phyloP scores from a whole-genome alignment of 176 grass and related monocot genomes.

The Saccharum spontaneum region DNA sequence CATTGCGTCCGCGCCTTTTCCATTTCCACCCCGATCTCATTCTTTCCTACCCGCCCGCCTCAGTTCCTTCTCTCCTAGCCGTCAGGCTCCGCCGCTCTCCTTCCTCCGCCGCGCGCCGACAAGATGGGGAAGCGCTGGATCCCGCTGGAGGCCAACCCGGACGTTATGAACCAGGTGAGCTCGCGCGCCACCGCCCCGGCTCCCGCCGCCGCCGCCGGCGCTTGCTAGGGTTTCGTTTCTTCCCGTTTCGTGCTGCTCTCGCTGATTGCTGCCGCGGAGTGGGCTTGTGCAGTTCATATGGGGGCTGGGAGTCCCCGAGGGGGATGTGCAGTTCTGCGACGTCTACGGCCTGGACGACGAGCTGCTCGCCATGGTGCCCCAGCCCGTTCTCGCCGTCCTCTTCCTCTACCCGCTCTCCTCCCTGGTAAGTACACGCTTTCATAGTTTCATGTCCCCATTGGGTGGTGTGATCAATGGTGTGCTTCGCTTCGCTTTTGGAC shows the following conservation, averaged over 20 bases:
- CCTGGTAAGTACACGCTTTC: slow-evolving; percentile 25
- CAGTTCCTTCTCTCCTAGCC: background rate
- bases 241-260: background rate
- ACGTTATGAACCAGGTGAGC: slow-evolving; percentile 97
- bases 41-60: background rate
- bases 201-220: background rate
- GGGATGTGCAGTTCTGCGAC: slow-evolving; percentile 74
- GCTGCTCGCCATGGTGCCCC: slow-evolving; percentile 80
- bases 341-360: slow-evolving; percentile 96
- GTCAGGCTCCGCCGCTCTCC: background rate
- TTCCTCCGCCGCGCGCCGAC: slow-evolving; percentile 6
- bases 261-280: background rate
- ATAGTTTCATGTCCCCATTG: background rate
- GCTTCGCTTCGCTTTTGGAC: background rate
- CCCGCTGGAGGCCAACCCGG: slow-evolving; percentile 96
- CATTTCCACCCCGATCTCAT: background rate
- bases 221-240: slow-evolving; percentile 39
- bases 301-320: slow-evolving; percentile 78
- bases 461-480: background rate
- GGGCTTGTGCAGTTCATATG: slow-evolving; percentile 67
- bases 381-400: slow-evolving; percentile 91
- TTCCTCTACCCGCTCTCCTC: slow-evolving; percentile 84
- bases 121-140: slow-evolving; percentile 83
- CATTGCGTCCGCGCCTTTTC: background rate
- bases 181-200: background rate